Percentiles rank a stretch among this genome's conserved stretches.
Conservation (phyloP, 306 rosid species). For the Castanea mollissima region DNA sequence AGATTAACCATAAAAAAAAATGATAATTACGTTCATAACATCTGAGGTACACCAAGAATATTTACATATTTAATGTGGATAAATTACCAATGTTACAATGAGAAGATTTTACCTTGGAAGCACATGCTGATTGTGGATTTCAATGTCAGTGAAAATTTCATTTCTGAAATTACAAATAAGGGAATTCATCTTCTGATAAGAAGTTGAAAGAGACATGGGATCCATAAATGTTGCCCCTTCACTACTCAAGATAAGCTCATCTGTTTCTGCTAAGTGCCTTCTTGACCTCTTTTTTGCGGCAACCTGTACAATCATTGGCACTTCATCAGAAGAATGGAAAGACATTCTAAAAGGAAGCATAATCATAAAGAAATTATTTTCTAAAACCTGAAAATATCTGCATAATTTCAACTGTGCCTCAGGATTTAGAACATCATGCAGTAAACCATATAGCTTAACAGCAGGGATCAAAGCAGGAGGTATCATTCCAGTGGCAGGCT, state of each 20-base stretch:
- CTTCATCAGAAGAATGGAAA: not conserved
- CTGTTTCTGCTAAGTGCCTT: constrained; percentile 28
- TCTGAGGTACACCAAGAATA: not conserved
- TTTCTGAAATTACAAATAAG: constrained; percentile 23
- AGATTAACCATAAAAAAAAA: not conserved
- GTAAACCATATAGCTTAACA: constrained; percentile 27
- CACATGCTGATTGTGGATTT: constrained; percentile 30
- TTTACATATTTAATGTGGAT: not conserved
- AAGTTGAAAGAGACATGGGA: not conserved
- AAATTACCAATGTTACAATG: not conserved
- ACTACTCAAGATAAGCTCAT: constrained; percentile 13
- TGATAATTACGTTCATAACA: not conserved
- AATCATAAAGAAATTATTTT: not conserved
- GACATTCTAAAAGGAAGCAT: not conserved
- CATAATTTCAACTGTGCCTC: constrained; percentile 32
- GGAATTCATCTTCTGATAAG: constrained; percentile 34
- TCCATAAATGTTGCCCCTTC: constrained; percentile 15
- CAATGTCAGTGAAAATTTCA: constrained; percentile 34
- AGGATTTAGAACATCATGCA: constrained; percentile 29
- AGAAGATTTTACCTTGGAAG: constrained; percentile 35
- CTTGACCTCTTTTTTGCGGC: constrained; percentile 37
- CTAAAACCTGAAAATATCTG: constrained; percentile 28
- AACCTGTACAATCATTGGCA: constrained; percentile 14
- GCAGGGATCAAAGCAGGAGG: constrained; percentile 41
- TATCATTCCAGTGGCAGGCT: constrained; percentile 18